phyloP scores from a whole-genome alignment of 2,329 filamentous ascomycete genomes.

The Pseudofabraea citricarpa region DNA sequence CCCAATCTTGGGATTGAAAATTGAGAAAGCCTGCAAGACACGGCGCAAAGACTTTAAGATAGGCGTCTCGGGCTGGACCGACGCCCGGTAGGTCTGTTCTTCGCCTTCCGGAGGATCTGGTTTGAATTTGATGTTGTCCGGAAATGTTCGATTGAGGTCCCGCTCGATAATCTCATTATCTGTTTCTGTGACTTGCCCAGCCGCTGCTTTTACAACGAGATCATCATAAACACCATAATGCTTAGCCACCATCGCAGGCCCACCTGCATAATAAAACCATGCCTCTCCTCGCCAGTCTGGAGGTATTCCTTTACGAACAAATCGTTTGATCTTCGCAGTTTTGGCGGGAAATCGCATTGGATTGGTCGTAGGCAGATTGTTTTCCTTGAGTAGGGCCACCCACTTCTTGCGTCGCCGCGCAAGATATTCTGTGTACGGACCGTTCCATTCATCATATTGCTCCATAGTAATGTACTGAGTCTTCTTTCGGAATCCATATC shows the following conservation, averaged over 20 bases:
- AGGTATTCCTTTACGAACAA: slow-evolving; percentile 88
- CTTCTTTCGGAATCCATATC: slow-evolving; percentile 88
- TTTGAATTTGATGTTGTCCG: slow-evolving; percentile 89
- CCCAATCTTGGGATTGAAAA: slow-evolving; percentile 86
- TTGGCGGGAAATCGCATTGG: slow-evolving; percentile 76
- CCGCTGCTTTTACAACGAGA: slow-evolving; percentile 58
- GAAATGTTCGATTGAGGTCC: slow-evolving; percentile 89
- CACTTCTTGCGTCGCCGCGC: slow-evolving; percentile 76
- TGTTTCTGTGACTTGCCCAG: slow-evolving; percentile 56
- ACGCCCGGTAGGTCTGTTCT: slow-evolving; percentile 25
- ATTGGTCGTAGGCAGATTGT: slow-evolving; percentile 63
- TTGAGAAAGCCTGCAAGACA: slow-evolving; percentile 82
- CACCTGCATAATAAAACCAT: slow-evolving; percentile 95
- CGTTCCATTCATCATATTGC: slow-evolving; percentile 80
- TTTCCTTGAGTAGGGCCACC: slow-evolving; percentile 71
- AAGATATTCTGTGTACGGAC: slow-evolving; percentile 69
- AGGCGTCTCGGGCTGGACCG: slow-evolving; percentile 52
- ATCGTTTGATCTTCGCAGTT: slow-evolving; percentile 80
- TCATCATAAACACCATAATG: slow-evolving; percentile 73
- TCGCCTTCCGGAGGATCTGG: slow-evolving; percentile 38
- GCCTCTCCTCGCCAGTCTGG: slow-evolving; percentile 92
- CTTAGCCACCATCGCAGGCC: slow-evolving; percentile 71
- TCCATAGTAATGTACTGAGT: slow-evolving; percentile 72
- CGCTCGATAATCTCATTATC: slow-evolving; percentile 90
- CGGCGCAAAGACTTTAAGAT: slow-evolving; percentile 79